These are phyloP conservation scores for Erucastrum elatum DNA, from an alignment of 345 rosid genomes.

Conservation along the genomic window DNA sequence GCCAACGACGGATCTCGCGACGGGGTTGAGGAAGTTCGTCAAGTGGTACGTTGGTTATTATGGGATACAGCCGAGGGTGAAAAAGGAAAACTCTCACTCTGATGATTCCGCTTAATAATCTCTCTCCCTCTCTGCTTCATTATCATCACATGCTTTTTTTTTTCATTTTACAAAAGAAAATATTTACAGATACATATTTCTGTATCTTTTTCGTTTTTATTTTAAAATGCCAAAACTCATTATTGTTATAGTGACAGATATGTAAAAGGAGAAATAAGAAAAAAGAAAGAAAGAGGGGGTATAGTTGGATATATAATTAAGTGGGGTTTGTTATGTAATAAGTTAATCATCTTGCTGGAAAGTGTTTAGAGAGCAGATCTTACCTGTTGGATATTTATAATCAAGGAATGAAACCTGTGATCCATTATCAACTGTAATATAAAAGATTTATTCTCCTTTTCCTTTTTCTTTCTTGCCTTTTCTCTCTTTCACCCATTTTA, in stretches of 20 bases:
- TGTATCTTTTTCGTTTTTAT: constrained; percentile 27
- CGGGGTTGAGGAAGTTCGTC: constrained; percentile 78
- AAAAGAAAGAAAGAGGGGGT: background rate
- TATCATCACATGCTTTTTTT: constrained; percentile 34
- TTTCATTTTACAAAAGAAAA: background rate
- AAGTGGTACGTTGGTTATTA: constrained; percentile 79
- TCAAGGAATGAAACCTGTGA: constrained; percentile 32
- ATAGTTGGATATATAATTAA: constrained; percentile 30
- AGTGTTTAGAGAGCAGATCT: constrained; percentile 41
- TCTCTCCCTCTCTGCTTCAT: background rate
- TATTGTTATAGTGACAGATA: constrained; percentile 37
- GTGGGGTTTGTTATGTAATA: constrained; percentile 45
- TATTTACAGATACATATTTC: constrained; percentile 29
- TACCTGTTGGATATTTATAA: constrained; percentile 40
- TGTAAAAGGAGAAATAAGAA: background rate
- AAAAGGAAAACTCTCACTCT: constrained; percentile 47
- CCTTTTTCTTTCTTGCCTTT: background rate
- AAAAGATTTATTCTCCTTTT: constrained; percentile 10
- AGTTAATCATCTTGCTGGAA: constrained; percentile 51
- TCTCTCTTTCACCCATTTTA: background rate
- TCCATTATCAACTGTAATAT: constrained; percentile 34
- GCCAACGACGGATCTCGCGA: constrained; percentile 74
- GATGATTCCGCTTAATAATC: constrained; percentile 37
- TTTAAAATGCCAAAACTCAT: constrained; percentile 30
- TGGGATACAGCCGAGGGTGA: constrained; percentile 60